Conservation (phyloP, 2,329 filamentous ascomycete species). For the Aspergillus sp. region DNA sequence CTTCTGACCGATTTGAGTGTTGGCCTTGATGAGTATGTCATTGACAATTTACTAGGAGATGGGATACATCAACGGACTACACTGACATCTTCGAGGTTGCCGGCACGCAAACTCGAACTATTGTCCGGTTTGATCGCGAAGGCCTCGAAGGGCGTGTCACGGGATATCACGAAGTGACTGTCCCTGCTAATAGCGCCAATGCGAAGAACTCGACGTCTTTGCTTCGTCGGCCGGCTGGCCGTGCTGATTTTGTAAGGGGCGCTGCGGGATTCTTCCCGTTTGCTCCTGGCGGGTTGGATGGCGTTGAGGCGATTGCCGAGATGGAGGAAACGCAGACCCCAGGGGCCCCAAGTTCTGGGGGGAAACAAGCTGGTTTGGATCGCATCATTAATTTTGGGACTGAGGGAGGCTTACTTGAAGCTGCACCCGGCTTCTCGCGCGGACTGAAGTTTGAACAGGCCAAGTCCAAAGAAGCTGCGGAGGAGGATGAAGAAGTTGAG, state of each 20-base stretch:
- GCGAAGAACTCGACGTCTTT: slow-evolving; percentile 95
- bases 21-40: not conserved
- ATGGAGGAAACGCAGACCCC: slow-evolving; percentile 68
- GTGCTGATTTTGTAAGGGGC: slow-evolving; percentile 88
- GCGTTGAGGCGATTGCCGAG: slow-evolving; percentile 80
- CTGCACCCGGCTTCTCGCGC: slow-evolving; percentile 77
- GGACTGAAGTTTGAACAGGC: slow-evolving; percentile 71
- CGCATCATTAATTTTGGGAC: slow-evolving; percentile 79
- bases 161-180: slow-evolving; percentile 90
- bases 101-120: slow-evolving; percentile 89
- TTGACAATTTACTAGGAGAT: slow-evolving; percentile 51
- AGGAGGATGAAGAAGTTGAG: slow-evolving; percentile 70
- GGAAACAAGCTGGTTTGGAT: slow-evolving; percentile 61
- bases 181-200: slow-evolving; percentile 83
- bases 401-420: slow-evolving; percentile 74
- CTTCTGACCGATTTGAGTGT: not conserved
- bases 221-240: slow-evolving; percentile 77
- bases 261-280: slow-evolving; percentile 94
- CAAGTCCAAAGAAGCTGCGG: slow-evolving; percentile 57
- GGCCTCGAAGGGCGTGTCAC: slow-evolving; percentile 90
- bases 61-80: slow-evolving; percentile 79
- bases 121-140: slow-evolving; percentile 87
- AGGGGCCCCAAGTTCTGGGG: slow-evolving; percentile 41
- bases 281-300: slow-evolving; percentile 83
- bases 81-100: slow-evolving; percentile 83